Evolutionary conservation across 768 basidiomycete species (phyloP), one percentile per base, ranked within the genome.

Genomic region (Amanita brunnescens): DNA sequence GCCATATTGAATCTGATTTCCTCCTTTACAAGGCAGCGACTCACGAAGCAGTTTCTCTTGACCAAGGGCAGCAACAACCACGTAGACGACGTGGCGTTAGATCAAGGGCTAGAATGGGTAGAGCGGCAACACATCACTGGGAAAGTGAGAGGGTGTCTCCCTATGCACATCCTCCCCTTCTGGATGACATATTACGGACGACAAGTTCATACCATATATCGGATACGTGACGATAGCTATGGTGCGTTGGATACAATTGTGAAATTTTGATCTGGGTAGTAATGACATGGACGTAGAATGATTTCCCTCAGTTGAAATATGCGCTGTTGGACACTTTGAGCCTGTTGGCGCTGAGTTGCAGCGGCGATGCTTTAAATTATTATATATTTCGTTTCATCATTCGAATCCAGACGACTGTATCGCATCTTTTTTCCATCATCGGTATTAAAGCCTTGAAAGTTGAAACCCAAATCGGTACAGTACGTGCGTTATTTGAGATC

Each of bases 61-160:
- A 98, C 96, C 7, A 98, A 99, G 70, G 96, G 96, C 0, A 95
- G 98, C 64, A 98, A 98, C 69, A 99, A 98, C 67, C 69, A 75
- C 23, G 77, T 83, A 2, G 91, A 97, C 61, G 96, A 98, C 61
- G 71, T 95, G 30, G 80, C 80, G 33, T 72, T 98, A 1, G 98
- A 99, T 64, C 79, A 84, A 55, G 93, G 92, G 0, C 70, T 94
- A 51, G 78, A 89, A 51, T 94, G 89, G 80, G 68, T 99, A 6
- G 88, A 94, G 63, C 73, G 83, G 55, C 82, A 83, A 64, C 91
- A 96, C 62, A 87, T 98, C 39, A 77, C 95, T 35, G 92, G 91
- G 44, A 97, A 96, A 73, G 94, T 98, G 55, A 74, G 87, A 71
- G 94, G 91, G 94, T 29, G 24, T 24, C 4, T n/a, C 2, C 5